These are phyloP conservation scores for Lippia alba DNA, from an alignment of 305 asterid species.

Conservation along the genomic window DNA sequence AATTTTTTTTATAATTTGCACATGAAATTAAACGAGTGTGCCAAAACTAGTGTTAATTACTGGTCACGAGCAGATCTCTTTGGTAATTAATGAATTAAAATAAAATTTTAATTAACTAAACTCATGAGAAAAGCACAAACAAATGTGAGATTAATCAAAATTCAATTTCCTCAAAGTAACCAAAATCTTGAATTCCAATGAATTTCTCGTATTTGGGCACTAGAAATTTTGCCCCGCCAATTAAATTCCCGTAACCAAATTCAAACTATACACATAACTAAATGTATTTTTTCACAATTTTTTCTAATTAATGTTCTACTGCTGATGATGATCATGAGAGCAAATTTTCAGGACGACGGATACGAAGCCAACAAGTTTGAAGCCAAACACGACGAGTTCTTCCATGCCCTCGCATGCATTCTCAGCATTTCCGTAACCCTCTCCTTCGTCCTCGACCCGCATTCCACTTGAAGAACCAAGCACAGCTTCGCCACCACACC, in stretches of 20 bases:
- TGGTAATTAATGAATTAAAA: no score
- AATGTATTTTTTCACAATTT: not conserved
- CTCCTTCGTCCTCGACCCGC: constrained; percentile 64
- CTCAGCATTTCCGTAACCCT: constrained; percentile 66
- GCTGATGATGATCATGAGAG: not conserved
- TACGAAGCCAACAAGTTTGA: constrained; percentile 41
- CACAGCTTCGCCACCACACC: constrained; percentile 75
- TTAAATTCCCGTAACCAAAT: not conserved
- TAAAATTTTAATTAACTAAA: no score
- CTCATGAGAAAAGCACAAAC: no score
- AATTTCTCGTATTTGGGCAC: not conserved
- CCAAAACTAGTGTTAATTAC: no score
- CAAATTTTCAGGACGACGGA: constrained; percentile 43
- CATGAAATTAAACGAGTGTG: no score
- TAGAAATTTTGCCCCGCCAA: constrained; percentile 7
- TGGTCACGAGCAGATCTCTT: no score
- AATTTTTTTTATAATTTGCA: no score
- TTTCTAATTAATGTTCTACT: no score
- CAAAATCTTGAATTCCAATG: not conserved
- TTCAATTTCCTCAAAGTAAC: no score
- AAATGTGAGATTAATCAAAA: no score
- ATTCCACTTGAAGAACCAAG: constrained; percentile 61
- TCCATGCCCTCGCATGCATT: constrained; percentile 67
- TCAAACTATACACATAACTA: not conserved
- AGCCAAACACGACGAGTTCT: constrained; percentile 59